These are phyloP conservation scores for Corymbia calophylla DNA, from an alignment of 441 rosid genomes.

Conservation along the genomic window DNA sequence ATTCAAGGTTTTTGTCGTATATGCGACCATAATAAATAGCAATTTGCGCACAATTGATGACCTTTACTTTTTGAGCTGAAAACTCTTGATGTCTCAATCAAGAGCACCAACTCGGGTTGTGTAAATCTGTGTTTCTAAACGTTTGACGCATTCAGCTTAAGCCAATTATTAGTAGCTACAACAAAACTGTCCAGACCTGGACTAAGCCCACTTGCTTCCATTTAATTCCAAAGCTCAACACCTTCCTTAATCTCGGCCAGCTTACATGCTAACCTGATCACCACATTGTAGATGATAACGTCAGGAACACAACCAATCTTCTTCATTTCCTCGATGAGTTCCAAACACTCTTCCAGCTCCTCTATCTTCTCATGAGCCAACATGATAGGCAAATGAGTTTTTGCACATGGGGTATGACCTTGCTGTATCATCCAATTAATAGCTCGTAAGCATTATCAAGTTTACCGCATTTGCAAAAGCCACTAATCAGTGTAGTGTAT, in stretches of 20 bases:
- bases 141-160: background rate
- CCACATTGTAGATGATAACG: constrained; percentile 48
- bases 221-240: constrained; percentile 57
- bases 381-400: constrained; percentile 71
- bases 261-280: constrained; percentile 67
- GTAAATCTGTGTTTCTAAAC: background rate
- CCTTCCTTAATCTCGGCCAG: constrained; percentile 68
- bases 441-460: constrained; percentile 53
- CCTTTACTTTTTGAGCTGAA: background rate
- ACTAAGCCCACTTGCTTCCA: constrained; percentile 59
- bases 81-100: background rate
- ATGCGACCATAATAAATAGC: background rate
- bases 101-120: background rate
- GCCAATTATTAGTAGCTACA: background rate
- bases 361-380: constrained; percentile 84
- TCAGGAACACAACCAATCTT: constrained; percentile 52
- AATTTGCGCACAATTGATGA: background rate
- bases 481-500: constrained; percentile 65
- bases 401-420: constrained; percentile 45
- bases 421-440: constrained; percentile 50
- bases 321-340: constrained; percentile 56
- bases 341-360: constrained; percentile 70
- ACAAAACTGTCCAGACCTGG: constrained; percentile 68
- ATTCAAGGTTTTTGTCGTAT: background rate
- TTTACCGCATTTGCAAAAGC: constrained; percentile 78